A percentile compares a stretch with the other conserved stretches of the same genome.
Evolutionary conservation across 2,329 filamentous ascomycete species (phyloP).

Genomic region (Geosmithia putterillii): DNA sequence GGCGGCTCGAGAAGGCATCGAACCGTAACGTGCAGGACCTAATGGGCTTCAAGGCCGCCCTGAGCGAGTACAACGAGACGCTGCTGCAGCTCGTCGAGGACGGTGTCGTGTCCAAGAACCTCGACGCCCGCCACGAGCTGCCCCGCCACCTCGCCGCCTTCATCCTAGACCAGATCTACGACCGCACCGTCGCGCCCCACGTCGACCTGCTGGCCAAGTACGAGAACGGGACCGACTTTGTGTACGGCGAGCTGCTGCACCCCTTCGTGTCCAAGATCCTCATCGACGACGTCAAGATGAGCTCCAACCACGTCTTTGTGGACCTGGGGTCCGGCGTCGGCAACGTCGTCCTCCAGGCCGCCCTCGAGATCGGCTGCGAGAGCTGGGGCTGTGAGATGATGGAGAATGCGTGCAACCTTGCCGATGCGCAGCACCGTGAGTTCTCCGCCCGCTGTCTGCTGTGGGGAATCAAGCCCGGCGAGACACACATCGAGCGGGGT

Average conservation of each 20-base stretch:
- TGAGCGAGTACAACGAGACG: constrained; percentile 66
- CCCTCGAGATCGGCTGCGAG: constrained; percentile 84
- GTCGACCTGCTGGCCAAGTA: constrained; percentile 78
- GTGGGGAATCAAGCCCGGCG: constrained; percentile 76
- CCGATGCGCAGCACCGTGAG: constrained; percentile 67
- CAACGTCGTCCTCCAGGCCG: constrained; percentile 89
- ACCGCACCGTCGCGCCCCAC: constrained; percentile 80
- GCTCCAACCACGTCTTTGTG: constrained; percentile 76
- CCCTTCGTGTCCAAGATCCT: constrained; percentile 78
- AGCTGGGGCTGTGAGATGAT: constrained; percentile 97
- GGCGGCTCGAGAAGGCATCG: constrained; percentile 64
- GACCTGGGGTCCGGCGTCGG: constrained; percentile 93
- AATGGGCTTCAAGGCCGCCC: constrained; percentile 57
- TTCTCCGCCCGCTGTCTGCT: constrained; percentile 75
- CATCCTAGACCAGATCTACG: constrained; percentile 79
- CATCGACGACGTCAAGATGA: constrained; percentile 61
- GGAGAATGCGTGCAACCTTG: constrained; percentile 76
- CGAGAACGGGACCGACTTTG: constrained; percentile 81
- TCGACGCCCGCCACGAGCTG: constrained; percentile 57
- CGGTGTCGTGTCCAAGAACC: constrained; percentile 59
- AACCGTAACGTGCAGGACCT: constrained; percentile 52
- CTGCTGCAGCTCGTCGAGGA: constrained; percentile 53
- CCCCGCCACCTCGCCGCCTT: constrained; percentile 63
- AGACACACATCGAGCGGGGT: constrained; percentile 67
- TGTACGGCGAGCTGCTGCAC: constrained; percentile 86